Base-by-base conservation (phyloP, 2,329 filamentous ascomycete genomes). In the Penicillium sp. region DNA sequence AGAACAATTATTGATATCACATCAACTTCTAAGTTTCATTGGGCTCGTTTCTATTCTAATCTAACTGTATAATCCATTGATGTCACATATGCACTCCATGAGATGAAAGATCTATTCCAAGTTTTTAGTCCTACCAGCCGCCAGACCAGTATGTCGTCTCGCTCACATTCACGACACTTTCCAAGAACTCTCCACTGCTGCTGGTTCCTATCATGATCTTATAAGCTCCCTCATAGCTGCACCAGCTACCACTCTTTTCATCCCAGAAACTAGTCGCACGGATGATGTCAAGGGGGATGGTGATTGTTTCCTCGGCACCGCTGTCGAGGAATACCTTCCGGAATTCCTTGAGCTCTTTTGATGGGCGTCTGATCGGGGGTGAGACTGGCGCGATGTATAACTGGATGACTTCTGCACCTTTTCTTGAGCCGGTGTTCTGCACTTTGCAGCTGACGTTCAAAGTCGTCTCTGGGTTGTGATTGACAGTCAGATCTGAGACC, bases 91-190 rank as follows among this genome's bases (percentile, higher is more conserved):
- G 14, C 29, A 14, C 14, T 31, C 15, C 29, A 15, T 31, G 27
- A 0, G 15, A 15, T 15, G 1, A 4, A 31, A 31, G 14, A 11
- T 6, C 29, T 31, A 15, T 31, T n/a, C n/a, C n/a, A n/a, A n/a
- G n/a, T n/a, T 6, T 31, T 12, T 31, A 12, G 14, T 6, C 5
- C 23, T 37, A 44, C 47, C 47, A 55, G 18, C 31, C 22, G 12
- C 53, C 53, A 42, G 53, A 46, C 53, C 53, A 55, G 29, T 47
- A 51, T 26, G 35, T 41, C 6, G 53, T 55, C n/a, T 55, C 53
- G 5, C 9, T 37, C 23, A 55, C 26, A 1, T 51, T 48, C 26
- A 55, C 20, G 14, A 31, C 22, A 3, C 29, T 23, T 37, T 55
- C 48, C 26, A 55, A 23, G 12, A 55, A 55, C 3, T 27, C 43